phyloP scores from a whole-genome alignment of 495 filamentous ascomycete genomes.

The Lindgomyces ingoldianus region DNA sequence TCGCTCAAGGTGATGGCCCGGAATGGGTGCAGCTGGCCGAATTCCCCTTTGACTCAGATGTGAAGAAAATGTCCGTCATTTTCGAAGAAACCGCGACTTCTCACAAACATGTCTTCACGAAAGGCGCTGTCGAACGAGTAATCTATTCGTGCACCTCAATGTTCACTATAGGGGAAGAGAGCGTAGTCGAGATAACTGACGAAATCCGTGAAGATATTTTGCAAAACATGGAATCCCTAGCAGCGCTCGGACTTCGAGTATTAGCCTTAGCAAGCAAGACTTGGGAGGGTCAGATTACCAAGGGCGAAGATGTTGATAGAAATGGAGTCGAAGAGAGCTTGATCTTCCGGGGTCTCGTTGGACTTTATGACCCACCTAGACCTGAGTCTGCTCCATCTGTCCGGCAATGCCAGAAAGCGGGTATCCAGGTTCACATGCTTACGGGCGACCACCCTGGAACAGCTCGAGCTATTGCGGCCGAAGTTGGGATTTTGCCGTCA shows the following conservation, averaged over 20 bases:
- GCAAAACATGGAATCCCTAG: constrained; percentile 57
- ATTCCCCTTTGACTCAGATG: constrained; percentile 62
- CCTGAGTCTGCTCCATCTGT: constrained; percentile 62
- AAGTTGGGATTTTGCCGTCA: constrained; percentile 52
- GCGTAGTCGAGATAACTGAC: constrained; percentile 44
- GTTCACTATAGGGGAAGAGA: constrained; percentile 47
- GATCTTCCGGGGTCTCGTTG: constrained; percentile 66
- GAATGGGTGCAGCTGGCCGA: constrained; percentile 51
- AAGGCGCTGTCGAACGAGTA: constrained; percentile 61
- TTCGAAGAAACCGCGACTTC: constrained; percentile 47
- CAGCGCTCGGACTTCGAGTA: constrained; percentile 20
- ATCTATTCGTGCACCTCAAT: constrained; percentile 51
- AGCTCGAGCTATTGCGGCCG: constrained; percentile 60
- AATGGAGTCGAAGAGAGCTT: constrained; percentile 61
- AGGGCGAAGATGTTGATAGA: constrained; percentile 45
- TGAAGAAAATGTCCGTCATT: constrained; percentile 63
- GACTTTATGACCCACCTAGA: constrained; percentile 73
- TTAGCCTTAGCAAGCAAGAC: constrained; percentile 13
- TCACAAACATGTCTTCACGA: constrained; percentile 54
- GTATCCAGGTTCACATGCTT: constrained; percentile 63
- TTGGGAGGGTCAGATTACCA: constrained; percentile 18
- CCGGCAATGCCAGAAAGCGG: constrained; percentile 54
- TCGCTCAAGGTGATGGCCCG: constrained; percentile 45
- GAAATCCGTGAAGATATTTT: constrained; percentile 52
- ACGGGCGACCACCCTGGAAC: constrained; percentile 67